Evolutionary conservation across 768 basidiomycete genomes (phyloP), one percentile per base, ranked within the genome.

Genomic region (Nevesoporus exiguus): DNA sequence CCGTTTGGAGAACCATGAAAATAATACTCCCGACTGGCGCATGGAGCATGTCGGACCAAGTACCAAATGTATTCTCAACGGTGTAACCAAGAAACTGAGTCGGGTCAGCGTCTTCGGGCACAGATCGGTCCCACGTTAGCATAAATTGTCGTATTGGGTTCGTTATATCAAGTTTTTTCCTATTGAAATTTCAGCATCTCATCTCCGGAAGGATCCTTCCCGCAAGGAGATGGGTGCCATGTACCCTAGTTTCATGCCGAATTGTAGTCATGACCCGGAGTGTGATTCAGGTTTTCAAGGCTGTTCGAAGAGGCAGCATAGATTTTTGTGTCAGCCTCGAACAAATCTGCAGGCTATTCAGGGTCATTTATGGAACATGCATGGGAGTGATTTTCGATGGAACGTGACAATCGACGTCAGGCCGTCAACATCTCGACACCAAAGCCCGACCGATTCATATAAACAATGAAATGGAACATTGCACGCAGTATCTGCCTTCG

Each of bases 401-500:
- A 21, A 52, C 6, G 44, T 7, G 22, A 36, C 19, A 21, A 21
- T 51, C 7, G 17, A 21, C 34, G 7, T 37, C 47, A 11, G 33
- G 11, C 30, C n/a, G 5, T 41, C 22, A 22, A 15, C 7, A 31
- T 19, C 24, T 43, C 25, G 48, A 36, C 22, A 7, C 25, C 30
- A 21, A 27, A 47, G 40, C 27, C 27, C 21, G 33, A n/a, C 14
- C 22, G 29, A 31, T 47, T 52, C 44, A 51, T 59, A 39, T 53
- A 40, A 11, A 51, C n/a, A 48, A 55, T 49, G 51, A 59, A 48
- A 62, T 27, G 17, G 25, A 40, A 33, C 13, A 42, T 22, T 27
- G 54, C 40, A 52, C 3, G 11, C 52, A 31, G 39, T 52, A 54
- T 52, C 51, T 55, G 49, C 19, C 19, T 50, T 45, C 29, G 34